Conservation (phyloP, 2,329 filamentous ascomycete species). For the Trichophyton rubrum region DNA sequence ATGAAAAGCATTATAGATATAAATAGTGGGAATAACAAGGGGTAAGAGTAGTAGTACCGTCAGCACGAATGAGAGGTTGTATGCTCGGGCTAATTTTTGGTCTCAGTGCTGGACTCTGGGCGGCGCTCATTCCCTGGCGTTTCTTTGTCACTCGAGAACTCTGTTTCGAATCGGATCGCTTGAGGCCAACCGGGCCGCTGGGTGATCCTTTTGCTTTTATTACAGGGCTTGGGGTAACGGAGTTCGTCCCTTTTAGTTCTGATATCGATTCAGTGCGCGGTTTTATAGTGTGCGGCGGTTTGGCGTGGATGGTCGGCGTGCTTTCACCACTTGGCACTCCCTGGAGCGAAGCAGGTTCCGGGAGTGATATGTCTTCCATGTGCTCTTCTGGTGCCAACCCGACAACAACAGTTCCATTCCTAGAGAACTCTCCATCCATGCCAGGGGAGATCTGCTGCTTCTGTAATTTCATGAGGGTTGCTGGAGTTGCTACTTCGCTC, state of each 20-base stretch:
- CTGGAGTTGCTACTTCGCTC: conserved; percentile 63
- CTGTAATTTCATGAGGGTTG: conserved; percentile 69
- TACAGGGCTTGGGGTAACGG: conserved; percentile 41
- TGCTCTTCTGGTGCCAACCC: conserved; percentile 39
- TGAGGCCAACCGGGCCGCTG: conserved; percentile 30
- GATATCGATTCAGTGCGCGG: conserved; percentile 17
- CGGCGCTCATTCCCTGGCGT: conserved; percentile 55
- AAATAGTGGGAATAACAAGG: conserved; percentile 18
- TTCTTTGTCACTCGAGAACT: conserved; percentile 51
- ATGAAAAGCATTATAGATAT: not conserved
- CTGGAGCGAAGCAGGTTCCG: conserved; percentile 53
- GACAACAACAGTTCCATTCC: conserved; percentile 26
- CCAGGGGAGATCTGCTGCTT: conserved; percentile 36
- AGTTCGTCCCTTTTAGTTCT: conserved; percentile 20
- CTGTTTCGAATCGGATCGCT: conserved; percentile 37
- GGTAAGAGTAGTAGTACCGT: conserved; percentile 36
- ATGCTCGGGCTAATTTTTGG: conserved; percentile 91
- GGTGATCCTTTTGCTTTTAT: conserved; percentile 42
- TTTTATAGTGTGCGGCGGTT: conserved; percentile 43
- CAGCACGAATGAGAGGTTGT: conserved; percentile 71
- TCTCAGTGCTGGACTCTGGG: conserved; percentile 73
- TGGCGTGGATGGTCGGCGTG: conserved; percentile 49
- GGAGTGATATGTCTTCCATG: conserved; percentile 58
- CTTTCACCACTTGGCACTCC: conserved; percentile 35
- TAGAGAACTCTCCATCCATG: conserved; percentile 24